Base-by-base conservation (phyloP, 257 asterid genomes). In the Scutellaria barbata region DNA sequence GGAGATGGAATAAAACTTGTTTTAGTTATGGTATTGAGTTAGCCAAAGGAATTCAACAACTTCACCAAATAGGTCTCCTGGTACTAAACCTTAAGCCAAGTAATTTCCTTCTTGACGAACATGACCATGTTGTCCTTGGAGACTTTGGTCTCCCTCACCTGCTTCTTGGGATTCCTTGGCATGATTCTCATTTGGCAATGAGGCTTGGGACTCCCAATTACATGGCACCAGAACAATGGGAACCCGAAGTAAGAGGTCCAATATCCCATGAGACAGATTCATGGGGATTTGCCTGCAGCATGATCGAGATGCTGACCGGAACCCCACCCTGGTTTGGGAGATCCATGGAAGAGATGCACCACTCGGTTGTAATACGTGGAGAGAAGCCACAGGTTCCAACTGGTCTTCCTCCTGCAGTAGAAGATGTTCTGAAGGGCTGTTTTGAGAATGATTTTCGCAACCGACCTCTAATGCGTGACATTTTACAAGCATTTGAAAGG, bases 221-320 rank as follows among this genome's bases (percentile, higher is more conserved):
- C 79, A 85, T 88, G 87, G 95, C 95, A 67, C 91, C 89, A 1
- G 95, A 88, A 80, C 95, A 85, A 51, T 88, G 95, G 95, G 74
- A 85, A 68, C 95, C 91, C 10, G 88, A 79, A 74, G 81, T 82
- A 22, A 84, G 91, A 81, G 95, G 95, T 48, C 95, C 91, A 40
- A 75, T 88, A 73, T 73, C 89, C 58, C 69, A 69, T 10, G 95
- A 88, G 82, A 84, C 91, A 0, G 95, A 88, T 76, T 81, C 95
- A 20, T 88, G 95, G 95, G 95, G 91, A 65, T 85, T 88, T 50
- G 89, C 86, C 40, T 84, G 91, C 81, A 80, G 88, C 77, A 73
- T 88, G 51, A 76, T 85, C 30, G 95, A 88, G 78, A 83, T 85
- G 91, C 68, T 88, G 80, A 84, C 88, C 14, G 91, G 91, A 9